Evolutionary conservation across 1,139 yeast species (phyloP).

Genomic region (Taphrina communis): DNA sequence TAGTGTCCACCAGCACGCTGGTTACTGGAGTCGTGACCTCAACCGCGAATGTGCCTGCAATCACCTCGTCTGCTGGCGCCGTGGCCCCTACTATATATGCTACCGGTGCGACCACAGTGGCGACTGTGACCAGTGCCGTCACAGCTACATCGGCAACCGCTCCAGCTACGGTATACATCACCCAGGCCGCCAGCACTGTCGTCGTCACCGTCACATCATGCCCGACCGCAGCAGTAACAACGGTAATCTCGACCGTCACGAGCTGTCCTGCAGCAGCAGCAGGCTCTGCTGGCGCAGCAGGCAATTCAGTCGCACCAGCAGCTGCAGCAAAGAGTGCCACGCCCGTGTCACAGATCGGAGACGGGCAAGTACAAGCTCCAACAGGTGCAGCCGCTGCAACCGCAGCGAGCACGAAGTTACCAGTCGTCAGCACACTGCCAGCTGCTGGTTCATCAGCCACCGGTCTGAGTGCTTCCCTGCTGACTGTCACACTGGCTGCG

Average conservation of each 20-base stretch:
- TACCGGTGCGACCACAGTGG: constrained; percentile 5
- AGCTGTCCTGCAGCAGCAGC: constrained; percentile 9
- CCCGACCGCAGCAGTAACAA: constrained; percentile 1
- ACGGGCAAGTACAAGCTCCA: constrained; percentile 20
- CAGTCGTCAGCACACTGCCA: constrained; percentile 1
- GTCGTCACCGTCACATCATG: background rate
- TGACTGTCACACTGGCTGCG: constrained; percentile 7
- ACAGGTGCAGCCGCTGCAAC: constrained; percentile 8
- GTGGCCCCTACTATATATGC: constrained; percentile 1
- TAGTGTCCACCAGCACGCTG: constrained; percentile 9
- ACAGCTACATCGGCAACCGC: constrained; percentile 3
- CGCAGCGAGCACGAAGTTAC: background rate
- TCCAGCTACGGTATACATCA: constrained; percentile 7
- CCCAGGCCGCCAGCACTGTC: constrained; percentile 6
- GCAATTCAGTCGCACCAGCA: background rate
- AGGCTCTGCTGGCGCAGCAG: background rate
- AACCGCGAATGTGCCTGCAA: constrained; percentile 6
- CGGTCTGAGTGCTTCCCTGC: background rate
- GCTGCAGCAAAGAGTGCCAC: constrained; percentile 4
- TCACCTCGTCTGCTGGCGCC: constrained; percentile 21
- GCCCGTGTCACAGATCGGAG: constrained; percentile 18
- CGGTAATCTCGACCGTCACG: constrained; percentile 13
- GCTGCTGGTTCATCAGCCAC: constrained; percentile 18
- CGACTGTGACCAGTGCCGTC: background rate
- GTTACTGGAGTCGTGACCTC: constrained; percentile 12